These are phyloP conservation scores for Hepatocystis sp. DNA, from an alignment of 169 alveolate species.

Conservation along the genomic window DNA sequence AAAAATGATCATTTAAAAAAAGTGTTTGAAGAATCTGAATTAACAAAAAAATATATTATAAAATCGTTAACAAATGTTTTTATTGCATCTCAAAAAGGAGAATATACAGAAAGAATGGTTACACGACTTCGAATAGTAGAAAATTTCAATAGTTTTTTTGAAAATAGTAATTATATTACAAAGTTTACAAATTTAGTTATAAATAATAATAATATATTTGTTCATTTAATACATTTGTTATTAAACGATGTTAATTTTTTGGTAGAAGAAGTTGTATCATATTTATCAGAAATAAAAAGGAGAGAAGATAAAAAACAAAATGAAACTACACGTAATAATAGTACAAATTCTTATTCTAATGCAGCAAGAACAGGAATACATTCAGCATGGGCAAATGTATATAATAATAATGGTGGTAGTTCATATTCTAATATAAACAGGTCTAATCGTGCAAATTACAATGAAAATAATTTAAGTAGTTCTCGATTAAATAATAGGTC, in stretches of 20 bases:
- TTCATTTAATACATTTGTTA: conserved; percentile 90
- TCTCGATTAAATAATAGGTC: no score
- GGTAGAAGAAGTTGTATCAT: conserved; percentile 91
- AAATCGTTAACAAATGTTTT: conserved; percentile 85
- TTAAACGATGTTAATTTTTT: conserved; percentile 89
- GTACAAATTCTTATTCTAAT: not conserved
- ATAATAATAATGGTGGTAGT: not conserved
- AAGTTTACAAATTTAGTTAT: conserved; percentile 81
- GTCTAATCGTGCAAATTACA: no score
- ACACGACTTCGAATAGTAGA: conserved; percentile 86
- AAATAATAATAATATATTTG: conserved; percentile 84
- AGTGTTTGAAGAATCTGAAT: conserved; percentile 74
- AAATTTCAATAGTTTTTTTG: conserved; percentile 80
- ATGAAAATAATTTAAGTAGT: no score
- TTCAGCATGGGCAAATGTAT: no score
- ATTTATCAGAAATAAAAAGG: conserved; percentile 88
- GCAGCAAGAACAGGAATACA: not conserved
- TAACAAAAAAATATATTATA: conserved; percentile 80
- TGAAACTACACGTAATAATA: conserved; percentile 20
- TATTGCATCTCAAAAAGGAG: conserved; percentile 87
- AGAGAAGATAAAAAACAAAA: conserved; percentile 81
- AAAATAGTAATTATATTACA: conserved; percentile 78
- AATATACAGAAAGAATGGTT: conserved; percentile 84
- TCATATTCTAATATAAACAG: not conserved
- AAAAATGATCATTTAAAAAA: conserved; percentile 59